Evolutionary conservation across 1,284 basidiomycete species (phyloP), one percentile per base, ranked within the genome.

Genomic region (Cystobasidium sp.): DNA sequence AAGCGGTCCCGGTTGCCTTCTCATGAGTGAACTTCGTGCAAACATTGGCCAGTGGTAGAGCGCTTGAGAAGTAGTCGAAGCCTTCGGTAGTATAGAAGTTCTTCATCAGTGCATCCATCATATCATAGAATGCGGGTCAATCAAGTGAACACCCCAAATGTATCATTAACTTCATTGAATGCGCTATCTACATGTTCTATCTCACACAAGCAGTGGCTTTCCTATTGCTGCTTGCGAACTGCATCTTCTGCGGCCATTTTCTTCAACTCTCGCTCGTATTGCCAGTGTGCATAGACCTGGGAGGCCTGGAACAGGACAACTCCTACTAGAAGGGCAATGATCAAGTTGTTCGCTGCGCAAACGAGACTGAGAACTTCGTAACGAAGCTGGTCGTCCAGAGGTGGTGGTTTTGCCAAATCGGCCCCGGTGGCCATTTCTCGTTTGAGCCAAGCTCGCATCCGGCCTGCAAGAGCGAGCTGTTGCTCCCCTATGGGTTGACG

Each of bases 311-410:
- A 67, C 9, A 68, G 53, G 6, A 76, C 39, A n/a, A 76, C 71
- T 16, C 70, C 65, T 16, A 67, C 75, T 16, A 76, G 49, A 18
- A 59, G 55, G 59, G 22, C 70, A 16, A 76, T 68, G 20, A 69
- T 68, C 49, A 76, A 44, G 39, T 66, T 68, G 65, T 76, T 76
- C 22, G 71, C 58, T 3, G 75, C 75, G 49, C 64, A 73, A 18
- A 74, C 10, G 14, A 76, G 51, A 52, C 65, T 59, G 0, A 74
- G 51, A 6, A 55, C 49, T 47, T 68, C 65, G 41, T 55, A 68
- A 14, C 58, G 59, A 20, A 46, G 53, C 12, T n/a, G 31, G 14
- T 72, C 63, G 20, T 67, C 67, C 24, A 71, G 22, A 39, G 75
- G 75, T 12, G 58, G 56, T 22, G 70, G 62, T 9, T 47, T 59